phyloP scores from a whole-genome alignment of 73 alveolate species.

The Effrenium voratum region DNA sequence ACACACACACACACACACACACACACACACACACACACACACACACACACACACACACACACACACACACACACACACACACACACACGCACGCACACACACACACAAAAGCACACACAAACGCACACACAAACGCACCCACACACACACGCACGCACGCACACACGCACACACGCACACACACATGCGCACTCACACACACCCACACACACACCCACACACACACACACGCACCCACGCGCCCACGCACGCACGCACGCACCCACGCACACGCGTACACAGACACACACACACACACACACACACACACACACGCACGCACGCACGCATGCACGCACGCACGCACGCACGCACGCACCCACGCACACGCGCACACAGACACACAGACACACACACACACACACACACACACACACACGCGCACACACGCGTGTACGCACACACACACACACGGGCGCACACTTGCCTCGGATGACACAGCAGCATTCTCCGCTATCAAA shows the following conservation, averaged over 20 bases:
- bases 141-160: conserved; percentile 49
- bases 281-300: conserved; percentile 38
- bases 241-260: conserved; percentile 10
- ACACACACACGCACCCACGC: conserved; percentile 10
- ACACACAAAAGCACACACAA: conserved; percentile 4
- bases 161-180: conserved; percentile 45
- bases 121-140: conserved; percentile 5
- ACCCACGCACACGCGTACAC: conserved; percentile 20
- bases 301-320: conserved; percentile 46
- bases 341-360: conserved; percentile 37
- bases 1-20: conserved; percentile 25
- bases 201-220: conserved; percentile 30
- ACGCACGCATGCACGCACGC: conserved; percentile 26
- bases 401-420: too few relatives aligned
- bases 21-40: conserved; percentile 33
- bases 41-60: conserved; percentile 28
- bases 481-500: too few relatives aligned
- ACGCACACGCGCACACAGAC: conserved; percentile 29
- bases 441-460: too few relatives aligned
- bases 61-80: conserved; percentile 34
- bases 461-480: too few relatives aligned
- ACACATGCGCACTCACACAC: conserved; percentile 13
- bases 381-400: too few relatives aligned
- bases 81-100: conserved; percentile 15
- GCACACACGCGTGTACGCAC: too few relatives aligned